Base-by-base conservation (phyloP, 495 filamentous ascomycete genomes). In the Cryomyces minteri region DNA sequence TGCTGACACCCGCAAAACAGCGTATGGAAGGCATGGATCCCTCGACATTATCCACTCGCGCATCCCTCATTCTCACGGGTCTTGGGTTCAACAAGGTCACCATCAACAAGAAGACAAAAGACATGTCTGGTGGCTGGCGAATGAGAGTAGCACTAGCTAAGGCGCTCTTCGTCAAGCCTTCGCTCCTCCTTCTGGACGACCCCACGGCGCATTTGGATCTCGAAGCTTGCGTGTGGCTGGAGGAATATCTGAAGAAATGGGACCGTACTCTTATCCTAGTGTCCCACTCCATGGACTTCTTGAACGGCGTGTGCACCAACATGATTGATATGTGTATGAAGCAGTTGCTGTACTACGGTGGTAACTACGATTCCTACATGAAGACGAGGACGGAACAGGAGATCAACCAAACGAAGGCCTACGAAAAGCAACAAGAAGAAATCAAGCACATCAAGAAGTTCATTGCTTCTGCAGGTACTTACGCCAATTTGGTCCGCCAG, bases 381-480 rank as follows among this genome's bases (percentile, higher is more conserved):
- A 96, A 96, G 82, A 96, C 92, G 28, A 76, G 90, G 47, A 64
- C 70, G 31, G 90, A 99, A 59, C 84, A 96, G 66, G 90, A 99
- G 67, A 78, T 76, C 62, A 99, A 99, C 71, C 92, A 99, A 70
- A 79, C 77, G 75, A 99, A 95, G 69, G 88, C 92, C 40, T 99
- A 99, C 72, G 70, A 78, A 61, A 99, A 99, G 72, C 90, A 99
- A 60, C 90, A 99, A 61, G 90, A 99, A 48, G 90, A 99, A 73
- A 99, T 99, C 58, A 69, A 76, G 51, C 90, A 99, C 69, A 99
- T 99, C 76, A 99, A 99, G 75, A 94, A 95, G 68, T 99, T 99
- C 74, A 99, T 99, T 61, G 90, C 90, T 53, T 95, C 88, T 42
- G 90, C 92, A 44, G 90, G 90, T 87, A 99, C 90, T 48, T 99